phyloP scores from a whole-genome alignment of 1,139 yeast genomes.

The Taphrina deformans region DNA sequence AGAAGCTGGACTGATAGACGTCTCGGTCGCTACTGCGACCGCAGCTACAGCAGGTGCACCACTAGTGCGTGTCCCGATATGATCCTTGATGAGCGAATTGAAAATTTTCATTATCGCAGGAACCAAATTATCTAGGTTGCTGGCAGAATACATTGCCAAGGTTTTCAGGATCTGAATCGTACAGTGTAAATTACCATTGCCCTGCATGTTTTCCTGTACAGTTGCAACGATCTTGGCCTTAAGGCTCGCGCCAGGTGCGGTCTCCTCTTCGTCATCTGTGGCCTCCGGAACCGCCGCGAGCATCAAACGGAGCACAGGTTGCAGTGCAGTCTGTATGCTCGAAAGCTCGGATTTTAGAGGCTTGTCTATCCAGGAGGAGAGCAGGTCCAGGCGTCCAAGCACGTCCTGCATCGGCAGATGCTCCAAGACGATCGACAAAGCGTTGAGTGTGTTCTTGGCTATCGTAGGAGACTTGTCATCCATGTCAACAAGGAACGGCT shows the following conservation, averaged over 20 bases:
- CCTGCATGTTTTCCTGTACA: conserved; percentile 79
- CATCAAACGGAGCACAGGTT: conserved; percentile 67
- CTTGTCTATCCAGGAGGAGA: conserved; percentile 72
- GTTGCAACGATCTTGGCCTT: conserved; percentile 62
- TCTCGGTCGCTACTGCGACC: conserved; percentile 32
- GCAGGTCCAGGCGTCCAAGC: conserved; percentile 63
- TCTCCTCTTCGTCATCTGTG: conserved; percentile 50
- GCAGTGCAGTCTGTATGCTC: conserved; percentile 49
- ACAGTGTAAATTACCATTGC: conserved; percentile 71
- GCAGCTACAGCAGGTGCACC: conserved; percentile 29
- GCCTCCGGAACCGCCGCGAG: conserved; percentile 58
- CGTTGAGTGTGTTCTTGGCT: conserved; percentile 88
- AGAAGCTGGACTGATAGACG: conserved; percentile 35
- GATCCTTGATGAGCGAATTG: conserved; percentile 86
- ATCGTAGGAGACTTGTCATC: conserved; percentile 72
- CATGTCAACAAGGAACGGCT: conserved; percentile 74
- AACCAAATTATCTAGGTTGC: conserved; percentile 68
- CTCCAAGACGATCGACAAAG: conserved; percentile 77
- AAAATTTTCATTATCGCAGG: conserved; percentile 81
- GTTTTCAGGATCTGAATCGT: conserved; percentile 89
- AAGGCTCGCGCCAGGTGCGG: conserved; percentile 57
- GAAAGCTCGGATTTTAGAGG: conserved; percentile 69
- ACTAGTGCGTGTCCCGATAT: conserved; percentile 50
- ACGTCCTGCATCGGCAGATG: conserved; percentile 76
- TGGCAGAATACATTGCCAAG: conserved; percentile 70